These are phyloP conservation scores for Wickerhamomyces silvicola DNA, from an alignment of 805 yeast genomes.

Conservation along the genomic window DNA sequence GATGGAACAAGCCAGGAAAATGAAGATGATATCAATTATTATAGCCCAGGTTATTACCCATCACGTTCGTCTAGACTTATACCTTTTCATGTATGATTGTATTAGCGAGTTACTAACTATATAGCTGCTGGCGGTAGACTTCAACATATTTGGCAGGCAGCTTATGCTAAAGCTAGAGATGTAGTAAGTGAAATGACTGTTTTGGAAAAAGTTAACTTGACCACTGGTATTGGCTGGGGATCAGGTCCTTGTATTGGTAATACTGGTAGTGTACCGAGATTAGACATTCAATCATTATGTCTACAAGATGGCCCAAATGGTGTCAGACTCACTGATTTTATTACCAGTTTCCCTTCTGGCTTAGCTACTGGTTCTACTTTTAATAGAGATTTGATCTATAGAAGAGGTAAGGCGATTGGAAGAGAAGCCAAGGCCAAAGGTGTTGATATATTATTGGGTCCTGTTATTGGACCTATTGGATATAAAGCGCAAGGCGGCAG, in stretches of 20 bases:
- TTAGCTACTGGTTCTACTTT: slow-evolving; percentile 54
- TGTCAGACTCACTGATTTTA: slow-evolving; percentile 49
- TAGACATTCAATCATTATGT: slow-evolving; percentile 49
- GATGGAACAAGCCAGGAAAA: slow-evolving; percentile 8
- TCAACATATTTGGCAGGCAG: slow-evolving; percentile 48
- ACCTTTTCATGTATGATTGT: background rate
- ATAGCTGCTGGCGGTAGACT: slow-evolving; percentile 40
- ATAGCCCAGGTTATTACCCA: slow-evolving; percentile 17
- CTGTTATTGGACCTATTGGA: slow-evolving; percentile 56
- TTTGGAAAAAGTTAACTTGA: slow-evolving; percentile 53
- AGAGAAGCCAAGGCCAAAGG: slow-evolving; percentile 49
- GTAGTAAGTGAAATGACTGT: slow-evolving; percentile 51
- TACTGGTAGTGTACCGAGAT: slow-evolving; percentile 50
- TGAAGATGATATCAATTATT: slow-evolving; percentile 16
- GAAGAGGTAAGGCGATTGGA: slow-evolving; percentile 52
- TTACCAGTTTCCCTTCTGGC: slow-evolving; percentile 53
- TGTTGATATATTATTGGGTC: slow-evolving; percentile 50
- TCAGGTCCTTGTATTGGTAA: slow-evolving; percentile 58
- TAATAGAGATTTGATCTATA: slow-evolving; percentile 43
- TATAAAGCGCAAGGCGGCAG: slow-evolving; percentile 58
- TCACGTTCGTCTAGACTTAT: slow-evolving; percentile 15
- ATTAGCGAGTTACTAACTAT: slow-evolving; percentile 4
- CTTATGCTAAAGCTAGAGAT: slow-evolving; percentile 48
- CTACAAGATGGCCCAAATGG: slow-evolving; percentile 62
- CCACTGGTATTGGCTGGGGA: slow-evolving; percentile 61